These are phyloP conservation scores for Graphium sp. DNA, from an alignment of 2,329 filamentous ascomycete genomes.

Conservation along the genomic window DNA sequence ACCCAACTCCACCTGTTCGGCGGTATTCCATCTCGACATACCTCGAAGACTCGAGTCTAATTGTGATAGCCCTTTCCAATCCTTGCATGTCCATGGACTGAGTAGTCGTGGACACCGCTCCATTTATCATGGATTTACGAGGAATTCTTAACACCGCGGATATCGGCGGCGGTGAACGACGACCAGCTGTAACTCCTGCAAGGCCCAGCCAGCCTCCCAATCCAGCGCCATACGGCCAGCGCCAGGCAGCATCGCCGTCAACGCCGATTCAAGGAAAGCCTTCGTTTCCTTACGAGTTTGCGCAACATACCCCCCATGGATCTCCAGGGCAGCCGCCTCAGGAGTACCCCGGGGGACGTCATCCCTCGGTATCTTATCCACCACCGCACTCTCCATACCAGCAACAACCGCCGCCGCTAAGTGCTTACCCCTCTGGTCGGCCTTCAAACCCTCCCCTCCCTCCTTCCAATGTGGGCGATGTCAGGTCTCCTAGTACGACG, in stretches of 20 bases:
- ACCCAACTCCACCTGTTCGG: too few species aligned
- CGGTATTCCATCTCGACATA: too few species aligned
- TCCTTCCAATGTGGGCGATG: too few species aligned
- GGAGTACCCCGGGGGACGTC: slow-evolving; percentile 27
- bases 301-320: too few species aligned
- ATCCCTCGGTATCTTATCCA: slow-evolving; percentile 24
- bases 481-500: too few species aligned
- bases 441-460: too few species aligned
- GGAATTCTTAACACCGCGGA: slow-evolving; percentile 38
- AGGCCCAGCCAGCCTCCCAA: slow-evolving; percentile 7
- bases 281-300: slow-evolving; percentile 30
- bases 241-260: slow-evolving; percentile 5
- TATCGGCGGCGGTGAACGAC: slow-evolving; percentile 20
- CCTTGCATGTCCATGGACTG: too few species aligned
- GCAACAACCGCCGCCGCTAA: slow-evolving; percentile 5
- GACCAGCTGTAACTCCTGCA: slow-evolving; percentile 9
- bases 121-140: slow-evolving; percentile 32
- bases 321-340: slow-evolving; percentile 27
- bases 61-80: too few species aligned
- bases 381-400: slow-evolving; percentile 12
- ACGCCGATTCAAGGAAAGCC: slow-evolving; percentile 7
- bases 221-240: slow-evolving; percentile 8
- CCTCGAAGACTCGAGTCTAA: too few species aligned
- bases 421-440: too few species aligned
- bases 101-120: too few species aligned